phyloP scores from a whole-genome alignment of 495 filamentous ascomycete genomes.

The Xylaria sp. region DNA sequence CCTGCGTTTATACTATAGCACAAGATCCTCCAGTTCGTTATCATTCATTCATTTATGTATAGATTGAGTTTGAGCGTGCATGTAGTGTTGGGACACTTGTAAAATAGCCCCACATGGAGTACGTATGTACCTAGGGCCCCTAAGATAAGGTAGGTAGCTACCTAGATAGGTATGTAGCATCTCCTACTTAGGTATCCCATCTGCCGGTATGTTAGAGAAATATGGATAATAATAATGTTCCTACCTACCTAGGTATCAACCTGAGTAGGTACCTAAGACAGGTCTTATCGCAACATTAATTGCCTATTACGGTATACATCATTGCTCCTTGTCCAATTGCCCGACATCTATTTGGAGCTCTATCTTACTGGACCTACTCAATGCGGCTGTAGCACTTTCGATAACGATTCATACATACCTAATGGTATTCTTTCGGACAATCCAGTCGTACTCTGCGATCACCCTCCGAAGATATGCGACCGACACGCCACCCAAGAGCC shows the following conservation, averaged over 20 bases:
- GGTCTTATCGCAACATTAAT: slow-evolving; percentile 10
- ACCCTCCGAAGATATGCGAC: slow-evolving; percentile 52
- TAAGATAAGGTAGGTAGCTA: background rate
- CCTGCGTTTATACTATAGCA: background rate
- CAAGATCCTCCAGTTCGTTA: background rate
- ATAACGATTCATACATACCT: background rate
- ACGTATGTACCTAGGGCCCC: background rate
- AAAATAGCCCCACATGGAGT: background rate
- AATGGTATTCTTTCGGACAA: slow-evolving; percentile 23
- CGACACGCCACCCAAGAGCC: slow-evolving; percentile 34
- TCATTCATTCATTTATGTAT: slow-evolving; percentile 8
- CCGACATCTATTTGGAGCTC: background rate
- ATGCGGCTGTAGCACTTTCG: slow-evolving; percentile 17
- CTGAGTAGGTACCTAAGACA: background rate
- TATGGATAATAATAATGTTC: too few species aligned
- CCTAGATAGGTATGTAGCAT: too few species aligned
- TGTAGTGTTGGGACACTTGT: background rate
- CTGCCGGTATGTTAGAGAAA: too few species aligned
- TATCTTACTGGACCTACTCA: background rate
- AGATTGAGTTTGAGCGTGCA: background rate
- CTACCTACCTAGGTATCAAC: background rate
- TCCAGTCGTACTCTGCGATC: slow-evolving; percentile 25
- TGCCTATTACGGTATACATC: background rate
- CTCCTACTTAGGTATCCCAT: too few species aligned
- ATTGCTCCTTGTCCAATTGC: background rate